phyloP scores from a whole-genome alignment of 768 basidiomycete species.

The Phaffia tasmanica region DNA sequence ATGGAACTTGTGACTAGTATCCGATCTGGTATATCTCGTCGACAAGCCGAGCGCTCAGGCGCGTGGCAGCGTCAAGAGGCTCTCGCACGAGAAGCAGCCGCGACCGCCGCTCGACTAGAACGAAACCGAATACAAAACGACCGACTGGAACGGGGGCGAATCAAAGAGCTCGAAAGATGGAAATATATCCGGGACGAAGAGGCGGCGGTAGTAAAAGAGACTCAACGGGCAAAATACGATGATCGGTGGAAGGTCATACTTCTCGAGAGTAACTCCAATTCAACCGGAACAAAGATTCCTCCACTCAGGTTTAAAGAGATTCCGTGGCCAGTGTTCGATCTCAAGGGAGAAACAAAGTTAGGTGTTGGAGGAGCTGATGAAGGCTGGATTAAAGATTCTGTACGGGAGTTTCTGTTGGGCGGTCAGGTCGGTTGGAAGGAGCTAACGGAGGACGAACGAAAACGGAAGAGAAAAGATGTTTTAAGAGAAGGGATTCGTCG shows the following conservation, averaged over 20 bases:
- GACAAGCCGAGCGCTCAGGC: background rate
- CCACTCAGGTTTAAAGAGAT: slow-evolving; percentile 10
- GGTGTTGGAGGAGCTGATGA: slow-evolving; percentile 9
- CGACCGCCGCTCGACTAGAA: slow-evolving; percentile 6
- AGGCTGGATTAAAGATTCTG: slow-evolving; percentile 1
- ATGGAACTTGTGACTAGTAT: no score
- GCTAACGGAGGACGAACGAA: slow-evolving; percentile 14
- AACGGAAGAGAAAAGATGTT: slow-evolving; percentile 12
- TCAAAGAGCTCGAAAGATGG: slow-evolving; percentile 8
- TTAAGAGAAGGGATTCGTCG: slow-evolving; percentile 16
- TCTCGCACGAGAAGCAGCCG: slow-evolving; percentile 12
- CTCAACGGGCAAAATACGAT: slow-evolving; percentile 5
- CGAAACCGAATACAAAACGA: background rate
- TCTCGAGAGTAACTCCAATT: background rate
- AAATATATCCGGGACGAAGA: slow-evolving; percentile 8
- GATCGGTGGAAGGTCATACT: slow-evolving; percentile 2
- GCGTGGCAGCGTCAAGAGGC: background rate
- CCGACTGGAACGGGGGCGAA: slow-evolving; percentile 6
- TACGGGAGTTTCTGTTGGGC: slow-evolving; percentile 12
- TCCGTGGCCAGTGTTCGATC: slow-evolving; percentile 14
- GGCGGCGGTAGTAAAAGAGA: background rate
- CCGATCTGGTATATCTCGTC: no score
- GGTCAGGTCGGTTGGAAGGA: background rate
- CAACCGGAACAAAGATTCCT: background rate
- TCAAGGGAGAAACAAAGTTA: background rate